Percentiles rank a stretch among this genome's conserved stretches.
phyloP scores from a whole-genome alignment of 805 yeast genomes.

The Pichia phayaonensis region DNA sequence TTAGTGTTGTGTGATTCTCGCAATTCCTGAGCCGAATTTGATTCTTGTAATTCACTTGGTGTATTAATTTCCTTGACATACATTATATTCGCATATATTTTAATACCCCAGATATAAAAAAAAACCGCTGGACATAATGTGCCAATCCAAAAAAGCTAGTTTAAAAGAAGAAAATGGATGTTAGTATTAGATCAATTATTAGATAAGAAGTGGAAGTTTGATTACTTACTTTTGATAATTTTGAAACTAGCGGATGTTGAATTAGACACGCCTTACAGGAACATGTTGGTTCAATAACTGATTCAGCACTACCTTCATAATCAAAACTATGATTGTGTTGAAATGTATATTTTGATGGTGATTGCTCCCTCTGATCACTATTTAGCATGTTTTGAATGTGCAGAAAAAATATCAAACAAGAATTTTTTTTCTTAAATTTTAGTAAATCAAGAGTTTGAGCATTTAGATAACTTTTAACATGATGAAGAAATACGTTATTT shows the following conservation, averaged over 20 bases:
- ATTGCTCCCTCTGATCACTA: background rate
- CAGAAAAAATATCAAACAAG: too few relatives aligned
- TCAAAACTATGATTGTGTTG: background rate
- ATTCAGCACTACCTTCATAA: background rate
- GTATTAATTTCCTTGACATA: background rate
- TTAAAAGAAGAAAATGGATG: background rate
- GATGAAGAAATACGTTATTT: background rate
- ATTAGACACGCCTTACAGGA: conserved; percentile 7
- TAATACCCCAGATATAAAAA: conserved; percentile 5
- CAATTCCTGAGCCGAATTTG: background rate
- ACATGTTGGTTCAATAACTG: background rate
- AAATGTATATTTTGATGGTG: background rate
- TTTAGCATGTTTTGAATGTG: background rate
- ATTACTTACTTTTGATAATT: conserved; percentile 4
- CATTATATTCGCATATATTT: background rate
- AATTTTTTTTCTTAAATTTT: too few relatives aligned
- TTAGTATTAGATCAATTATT: conserved; percentile 1
- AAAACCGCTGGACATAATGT: conserved; percentile 4
- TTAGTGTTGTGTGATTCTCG: background rate
- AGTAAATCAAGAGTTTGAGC: too few relatives aligned
- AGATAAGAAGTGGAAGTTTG: background rate
- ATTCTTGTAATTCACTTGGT: background rate
- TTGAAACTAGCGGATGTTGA: conserved; percentile 2
- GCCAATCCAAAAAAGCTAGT: conserved; percentile 10
- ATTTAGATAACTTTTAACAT: background rate